These are phyloP conservation scores for Paecilomyces fulvus DNA, from an alignment of 2,329 filamentous ascomycete species.

Conservation along the genomic window DNA sequence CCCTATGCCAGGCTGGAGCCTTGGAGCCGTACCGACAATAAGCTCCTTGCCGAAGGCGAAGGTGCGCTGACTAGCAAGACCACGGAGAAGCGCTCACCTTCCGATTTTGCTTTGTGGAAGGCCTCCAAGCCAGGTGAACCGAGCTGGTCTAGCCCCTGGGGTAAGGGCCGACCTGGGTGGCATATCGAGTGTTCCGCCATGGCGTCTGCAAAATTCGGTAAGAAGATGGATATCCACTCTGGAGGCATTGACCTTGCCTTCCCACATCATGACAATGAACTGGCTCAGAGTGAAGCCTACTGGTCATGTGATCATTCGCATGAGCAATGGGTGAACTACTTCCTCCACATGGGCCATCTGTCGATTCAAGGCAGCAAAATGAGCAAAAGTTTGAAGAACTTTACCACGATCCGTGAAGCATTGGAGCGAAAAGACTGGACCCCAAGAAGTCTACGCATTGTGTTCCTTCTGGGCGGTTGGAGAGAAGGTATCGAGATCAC, in stretches of 20 bases:
- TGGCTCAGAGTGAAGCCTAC: conserved; percentile 85
- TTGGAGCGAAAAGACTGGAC: conserved; percentile 63
- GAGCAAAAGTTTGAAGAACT: conserved; percentile 94
- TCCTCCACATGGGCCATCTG: conserved; percentile 89
- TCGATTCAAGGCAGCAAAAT: conserved; percentile 88
- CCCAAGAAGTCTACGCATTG: conserved; percentile 68
- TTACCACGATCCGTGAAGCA: conserved; percentile 84
- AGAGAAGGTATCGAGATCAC: conserved; percentile 88
- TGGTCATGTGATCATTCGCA: conserved; percentile 44
- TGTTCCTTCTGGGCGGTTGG: conserved; percentile 84
- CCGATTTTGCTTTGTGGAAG: conserved; percentile 93
- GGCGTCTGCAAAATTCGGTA: conserved; percentile 80
- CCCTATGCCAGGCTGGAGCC: conserved; percentile 78
- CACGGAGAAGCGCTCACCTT: conserved; percentile 61
- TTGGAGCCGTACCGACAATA: conserved; percentile 75
- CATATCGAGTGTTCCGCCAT: conserved; percentile 97
- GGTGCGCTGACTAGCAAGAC: conserved; percentile 60
- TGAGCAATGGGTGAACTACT: conserved; percentile 86
- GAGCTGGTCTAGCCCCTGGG: conserved; percentile 82
- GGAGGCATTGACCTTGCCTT: conserved; percentile 87
- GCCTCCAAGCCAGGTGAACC: conserved; percentile 86
- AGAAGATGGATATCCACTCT: conserved; percentile 84
- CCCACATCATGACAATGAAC: conserved; percentile 86
- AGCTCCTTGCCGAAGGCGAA: conserved; percentile 79
- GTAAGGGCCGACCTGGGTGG: conserved; percentile 82